These are phyloP conservation scores for Phaeosphaeriaceae sp. DNA, from an alignment of 2,329 filamentous ascomycete species.

Conservation along the genomic window DNA sequence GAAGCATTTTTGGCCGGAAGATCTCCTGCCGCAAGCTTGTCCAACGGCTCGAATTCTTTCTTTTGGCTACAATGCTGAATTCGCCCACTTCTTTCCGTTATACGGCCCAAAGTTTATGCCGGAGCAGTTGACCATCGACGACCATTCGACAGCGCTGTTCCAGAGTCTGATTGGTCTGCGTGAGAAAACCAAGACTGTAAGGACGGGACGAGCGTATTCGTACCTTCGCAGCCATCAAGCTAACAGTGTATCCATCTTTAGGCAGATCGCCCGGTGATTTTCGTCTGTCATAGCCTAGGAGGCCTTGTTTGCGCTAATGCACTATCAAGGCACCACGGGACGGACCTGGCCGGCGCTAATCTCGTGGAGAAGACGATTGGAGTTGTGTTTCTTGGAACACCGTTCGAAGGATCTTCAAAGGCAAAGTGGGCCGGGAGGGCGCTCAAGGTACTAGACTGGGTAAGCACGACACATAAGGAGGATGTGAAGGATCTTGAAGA, in stretches of 20 bases:
- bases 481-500: slow-evolving; percentile 18
- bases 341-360: neutral
- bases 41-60: slow-evolving; percentile 19
- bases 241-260: no score
- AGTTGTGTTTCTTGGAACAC: neutral
- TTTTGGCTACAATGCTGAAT: slow-evolving; percentile 19
- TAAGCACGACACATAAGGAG: slow-evolving; percentile 12
- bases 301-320: slow-evolving; percentile 19
- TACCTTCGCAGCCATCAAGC: slow-evolving; percentile 1
- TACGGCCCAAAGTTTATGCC: slow-evolving; percentile 4
- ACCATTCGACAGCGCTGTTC: slow-evolving; percentile 13
- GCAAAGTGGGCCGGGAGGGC: slow-evolving; percentile 9
- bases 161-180: slow-evolving; percentile 9
- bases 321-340: slow-evolving; percentile 10
- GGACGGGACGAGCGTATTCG: neutral
- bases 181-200: slow-evolving; percentile 13
- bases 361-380: slow-evolving; percentile 1
- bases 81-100: slow-evolving; percentile 13
- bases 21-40: slow-evolving; percentile 16
- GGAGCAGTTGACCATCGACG: slow-evolving; percentile 14
- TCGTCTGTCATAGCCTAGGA: slow-evolving; percentile 19
- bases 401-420: slow-evolving; percentile 18
- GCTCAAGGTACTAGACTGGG: slow-evolving; percentile 7
- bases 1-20: slow-evolving; percentile 13
- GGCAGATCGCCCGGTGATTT: slow-evolving; percentile 12